Percentiles rank a stretch among this genome's conserved stretches.
phyloP scores from a whole-genome alignment of 352 stramenopile genomes.

The Halophytophthora polymorphica region DNA sequence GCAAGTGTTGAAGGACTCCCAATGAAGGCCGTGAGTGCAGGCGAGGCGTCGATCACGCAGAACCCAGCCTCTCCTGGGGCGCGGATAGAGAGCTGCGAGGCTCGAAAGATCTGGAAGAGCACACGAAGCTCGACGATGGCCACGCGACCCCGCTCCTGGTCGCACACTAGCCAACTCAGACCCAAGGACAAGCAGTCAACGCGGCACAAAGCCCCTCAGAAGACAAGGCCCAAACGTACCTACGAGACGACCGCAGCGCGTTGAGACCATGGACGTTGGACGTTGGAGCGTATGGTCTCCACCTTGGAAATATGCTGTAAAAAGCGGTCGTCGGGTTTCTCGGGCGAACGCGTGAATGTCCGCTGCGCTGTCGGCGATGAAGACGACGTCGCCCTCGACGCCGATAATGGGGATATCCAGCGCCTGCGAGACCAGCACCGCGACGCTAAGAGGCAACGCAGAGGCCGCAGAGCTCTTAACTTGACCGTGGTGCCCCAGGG shows the following conservation, averaged over 20 bases:
- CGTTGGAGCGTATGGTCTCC: conserved; percentile 6
- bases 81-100: conserved; percentile 14
- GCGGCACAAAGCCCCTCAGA: not conserved
- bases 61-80: conserved; percentile 1
- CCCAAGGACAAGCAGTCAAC: not conserved
- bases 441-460: conserved; percentile 21
- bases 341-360: conserved; percentile 33
- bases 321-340: conserved; percentile 19
- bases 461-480: not conserved
- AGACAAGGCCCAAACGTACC: conserved; percentile 7
- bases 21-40: conserved; percentile 19
- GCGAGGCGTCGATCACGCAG: conserved; percentile 16
- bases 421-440: conserved; percentile 16
- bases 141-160: conserved; percentile 25
- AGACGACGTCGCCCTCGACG: conserved; percentile 30
- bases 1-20: conserved; percentile 11
- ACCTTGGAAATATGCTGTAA: conserved; percentile 14
- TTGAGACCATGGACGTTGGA: conserved; percentile 20
- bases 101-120: conserved; percentile 33
- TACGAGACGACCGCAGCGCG: conserved; percentile 22
- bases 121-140: conserved; percentile 27
- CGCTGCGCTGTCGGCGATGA: conserved; percentile 29
- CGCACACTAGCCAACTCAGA: conserved; percentile 32
- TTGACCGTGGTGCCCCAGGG: conserved; percentile 4
- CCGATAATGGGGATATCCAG: conserved; percentile 29